Evolutionary conservation across 768 basidiomycete genomes (phyloP), one percentile per base, ranked within the genome.

Genomic region (Suillus subluteus): DNA sequence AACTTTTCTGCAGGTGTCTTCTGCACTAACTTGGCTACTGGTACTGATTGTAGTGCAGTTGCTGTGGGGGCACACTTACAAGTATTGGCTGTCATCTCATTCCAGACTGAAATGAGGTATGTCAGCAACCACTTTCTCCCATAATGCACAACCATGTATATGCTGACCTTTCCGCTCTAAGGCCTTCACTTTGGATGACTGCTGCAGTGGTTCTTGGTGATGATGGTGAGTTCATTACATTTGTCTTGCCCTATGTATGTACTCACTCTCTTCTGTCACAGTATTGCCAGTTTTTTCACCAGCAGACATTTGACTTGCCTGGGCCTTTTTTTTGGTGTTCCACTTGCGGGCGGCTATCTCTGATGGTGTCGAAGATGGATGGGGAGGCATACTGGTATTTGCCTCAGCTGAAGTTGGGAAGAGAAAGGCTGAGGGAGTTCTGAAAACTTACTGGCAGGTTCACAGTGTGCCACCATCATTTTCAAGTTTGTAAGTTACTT

Each of bases 371-470:
- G 5, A 50, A 23, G 48, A 23, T 6, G 12, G 12, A 23, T 12
- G 4, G 12, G 48, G 48, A 26, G 12, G 48, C 48, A 50, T 50
- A 50, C 38, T 38, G 9, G 8, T 37, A 37, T 37, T 63, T 37
- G 62, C 66, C 54, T 37, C 2, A 12, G 4, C 38, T 37, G 6
- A 38, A 13, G 37, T 66, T 55, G 30, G 66, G 66, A n/a, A 13
- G 48, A 26, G 26, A 26, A 26, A 26, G 26, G 26, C 26, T 26
- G 48, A 9, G n/a, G 23, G 26, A 9, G 6, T 2, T 23, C 4
- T 12, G 6, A 50, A 26, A 46, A 46, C 6, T 26, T 26, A 21
- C 8, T 26, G 12, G n/a, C 1, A n/a, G 21, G 21, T 48, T 48
- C 46, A 11, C 1, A 1, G 11, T n/a, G 26, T 26, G 26, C 46